These are phyloP conservation scores for Trifolium fragiferum DNA, from an alignment of 306 rosid genomes.

Conservation along the genomic window DNA sequence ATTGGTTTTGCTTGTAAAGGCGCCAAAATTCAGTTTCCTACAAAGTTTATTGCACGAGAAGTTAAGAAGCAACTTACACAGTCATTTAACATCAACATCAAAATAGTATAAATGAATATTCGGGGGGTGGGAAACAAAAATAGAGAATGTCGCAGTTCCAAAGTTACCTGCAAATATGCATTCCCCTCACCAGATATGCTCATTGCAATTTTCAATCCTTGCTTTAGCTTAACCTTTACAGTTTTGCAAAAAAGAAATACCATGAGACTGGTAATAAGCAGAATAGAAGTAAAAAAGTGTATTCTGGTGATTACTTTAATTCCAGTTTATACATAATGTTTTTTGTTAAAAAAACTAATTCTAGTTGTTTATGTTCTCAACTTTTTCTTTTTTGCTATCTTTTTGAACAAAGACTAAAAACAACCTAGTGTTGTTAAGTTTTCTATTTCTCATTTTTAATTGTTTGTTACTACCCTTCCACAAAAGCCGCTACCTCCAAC, in stretches of 20 bases:
- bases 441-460: neutral
- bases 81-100: neutral
- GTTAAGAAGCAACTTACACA: neutral
- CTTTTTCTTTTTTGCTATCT: neutral
- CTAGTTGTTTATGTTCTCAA: neutral
- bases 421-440: neutral
- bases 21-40: conserved; percentile 93
- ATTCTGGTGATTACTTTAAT: conserved; percentile 22
- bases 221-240: conserved; percentile 88
- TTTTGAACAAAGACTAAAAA: neutral
- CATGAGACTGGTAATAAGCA: conserved; percentile 31
- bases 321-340: neutral
- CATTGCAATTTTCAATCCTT: conserved; percentile 90
- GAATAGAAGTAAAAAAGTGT: conserved; percentile 18
- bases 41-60: conserved; percentile 30
- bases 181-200: conserved; percentile 89
- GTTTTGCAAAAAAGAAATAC: conserved; percentile 32
- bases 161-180: conserved; percentile 78
- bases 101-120: conserved; percentile 6
- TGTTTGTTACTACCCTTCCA: neutral
- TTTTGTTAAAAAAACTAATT: neutral
- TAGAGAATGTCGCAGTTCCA: conserved; percentile 22
- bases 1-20: conserved; percentile 76
- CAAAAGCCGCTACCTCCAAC: neutral
- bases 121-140: neutral